Percentiles rank a stretch among this genome's conserved stretches.
These are phyloP conservation scores for Nitzschia inconspicua DNA, from an alignment of 108 stramenopile genomes.

Conservation along the genomic window DNA sequence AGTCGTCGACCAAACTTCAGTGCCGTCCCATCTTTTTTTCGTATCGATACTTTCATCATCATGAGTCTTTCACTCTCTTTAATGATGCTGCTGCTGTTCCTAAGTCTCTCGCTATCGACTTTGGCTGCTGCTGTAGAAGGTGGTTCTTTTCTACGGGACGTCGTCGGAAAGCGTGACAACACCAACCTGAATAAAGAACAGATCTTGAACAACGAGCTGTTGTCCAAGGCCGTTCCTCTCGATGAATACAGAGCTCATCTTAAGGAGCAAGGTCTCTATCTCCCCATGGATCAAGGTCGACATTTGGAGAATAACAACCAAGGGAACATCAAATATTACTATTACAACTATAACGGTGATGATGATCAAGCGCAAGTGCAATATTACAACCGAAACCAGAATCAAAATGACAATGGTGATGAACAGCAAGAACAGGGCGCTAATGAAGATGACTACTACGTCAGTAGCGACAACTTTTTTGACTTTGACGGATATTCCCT, in stretches of 20 bases:
- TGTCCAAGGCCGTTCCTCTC: constrained; percentile 36
- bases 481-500: constrained; percentile 49
- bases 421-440: constrained; percentile 18
- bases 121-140: not conserved
- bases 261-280: constrained; percentile 5
- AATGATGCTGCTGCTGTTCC: too few species aligned
- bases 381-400: not conserved
- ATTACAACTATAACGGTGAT: constrained; percentile 1
- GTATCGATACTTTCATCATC: too few species aligned
- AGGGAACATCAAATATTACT: constrained; percentile 24
- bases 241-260: constrained; percentile 26
- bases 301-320: not conserved
- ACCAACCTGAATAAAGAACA: not conserved
- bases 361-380: not conserved
- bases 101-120: not conserved
- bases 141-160: constrained; percentile 23
- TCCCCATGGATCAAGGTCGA: not conserved
- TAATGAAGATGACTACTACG: constrained; percentile 32
- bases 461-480: constrained; percentile 21
- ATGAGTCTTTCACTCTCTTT: too few species aligned
- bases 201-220: constrained; percentile 16
- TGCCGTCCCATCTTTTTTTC: too few species aligned
- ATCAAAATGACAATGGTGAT: not conserved
- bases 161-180: constrained; percentile 1
- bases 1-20: too few species aligned